Evolutionary conservation across 2,329 filamentous ascomycete genomes (phyloP).

Genomic region (Diaporthe sp.): DNA sequence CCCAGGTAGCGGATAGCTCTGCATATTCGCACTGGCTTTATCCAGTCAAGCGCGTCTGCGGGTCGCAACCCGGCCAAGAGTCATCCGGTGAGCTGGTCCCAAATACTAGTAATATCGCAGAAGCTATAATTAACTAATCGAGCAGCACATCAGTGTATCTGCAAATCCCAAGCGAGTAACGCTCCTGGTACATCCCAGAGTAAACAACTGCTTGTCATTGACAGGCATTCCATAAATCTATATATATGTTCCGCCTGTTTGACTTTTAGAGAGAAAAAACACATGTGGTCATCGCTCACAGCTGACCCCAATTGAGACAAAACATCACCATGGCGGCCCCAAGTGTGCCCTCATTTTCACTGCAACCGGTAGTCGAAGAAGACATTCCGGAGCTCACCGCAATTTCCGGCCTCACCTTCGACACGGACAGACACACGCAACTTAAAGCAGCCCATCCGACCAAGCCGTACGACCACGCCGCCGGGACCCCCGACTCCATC

Average conservation of each 20-base stretch:
- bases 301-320: too few species aligned
- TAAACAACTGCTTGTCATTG: background rate
- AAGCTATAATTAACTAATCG: background rate
- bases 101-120: background rate
- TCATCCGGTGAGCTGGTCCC: background rate
- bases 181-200: background rate
- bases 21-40: background rate
- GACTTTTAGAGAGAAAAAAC: background rate
- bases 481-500: constrained; percentile 38
- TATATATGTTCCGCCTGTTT: too few species aligned
- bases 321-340: background rate
- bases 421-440: constrained; percentile 44
- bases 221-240: background rate
- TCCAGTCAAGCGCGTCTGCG: background rate
- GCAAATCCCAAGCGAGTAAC: background rate
- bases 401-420: constrained; percentile 46
- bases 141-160: background rate
- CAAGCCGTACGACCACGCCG: constrained; percentile 43
- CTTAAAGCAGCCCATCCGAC: constrained; percentile 44
- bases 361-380: constrained; percentile 23
- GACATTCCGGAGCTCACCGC: constrained; percentile 45
- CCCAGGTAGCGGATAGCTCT: background rate
- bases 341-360: background rate
- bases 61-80: constrained; percentile 7
- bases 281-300: background rate